Base-by-base conservation (phyloP, 139 green algal genomes). In the Chlamydomonas eustigma region DNA sequence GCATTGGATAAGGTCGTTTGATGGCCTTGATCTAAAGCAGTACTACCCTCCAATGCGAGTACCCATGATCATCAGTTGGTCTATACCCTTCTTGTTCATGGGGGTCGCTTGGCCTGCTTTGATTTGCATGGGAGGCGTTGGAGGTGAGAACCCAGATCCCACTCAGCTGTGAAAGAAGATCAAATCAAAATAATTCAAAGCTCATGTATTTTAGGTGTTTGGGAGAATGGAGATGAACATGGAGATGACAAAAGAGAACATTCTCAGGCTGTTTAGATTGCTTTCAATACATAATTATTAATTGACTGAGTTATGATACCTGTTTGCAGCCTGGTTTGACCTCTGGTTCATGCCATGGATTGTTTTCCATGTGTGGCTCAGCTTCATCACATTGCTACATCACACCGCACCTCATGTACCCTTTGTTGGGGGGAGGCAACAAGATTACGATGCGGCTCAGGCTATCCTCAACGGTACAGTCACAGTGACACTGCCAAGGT, bases 301-400 rank as follows among this genome's bases (percentile, higher is more conserved):
- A n/a, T n/a, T n/a, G n/a, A n/a, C n/a, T n/a, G n/a, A n/a, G n/a
- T n/a, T n/a, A n/a, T n/a, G n/a, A n/a, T n/a, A n/a, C n/a, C n/a
- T n/a, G n/a, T 72, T 5, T 74, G 35, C 39, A 33, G 37, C 70
- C 2, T 65, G 70, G 65, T 39, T 72, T 28, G 34, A 12, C 64
- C 81, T 39, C 37, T 90, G 82, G 80, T 71, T 90, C 30, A 52
- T 71, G 2, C 85, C 85, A 2, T 88, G 80, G 82, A 71, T 90
- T 39, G 80, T 90, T 12, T 90, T 90, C 75, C 82, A 90, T 51
- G 30, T 67, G 2, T 90, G 85, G 85, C 44, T 84, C 32, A 78
- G 64, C 22, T 63, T 65, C 30, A 51, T 90, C 32, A 78, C 76
- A 2, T 65, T 87, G 39, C 35, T 80, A 39, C 50, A 75, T 28